Conservation (phyloP, 441 rosid species). For the Croton laevigatus region DNA sequence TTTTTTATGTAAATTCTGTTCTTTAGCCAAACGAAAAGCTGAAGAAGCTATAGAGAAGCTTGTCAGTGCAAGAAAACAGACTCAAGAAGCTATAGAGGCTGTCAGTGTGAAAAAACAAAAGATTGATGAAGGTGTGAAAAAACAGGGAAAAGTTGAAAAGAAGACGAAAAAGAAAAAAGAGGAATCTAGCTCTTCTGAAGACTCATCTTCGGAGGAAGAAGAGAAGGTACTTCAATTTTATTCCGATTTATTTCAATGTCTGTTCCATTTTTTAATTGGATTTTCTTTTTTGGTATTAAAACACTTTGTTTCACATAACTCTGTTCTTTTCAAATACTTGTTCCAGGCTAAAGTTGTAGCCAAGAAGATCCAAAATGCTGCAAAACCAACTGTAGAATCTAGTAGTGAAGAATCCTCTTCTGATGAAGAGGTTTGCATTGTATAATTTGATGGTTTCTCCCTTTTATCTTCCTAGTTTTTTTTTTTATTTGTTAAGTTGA, state of each 20-base stretch:
- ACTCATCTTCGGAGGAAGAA: conserved; percentile 66
- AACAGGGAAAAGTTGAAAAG: conserved; percentile 41
- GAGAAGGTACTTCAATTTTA: conserved; percentile 25
- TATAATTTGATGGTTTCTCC: neutral
- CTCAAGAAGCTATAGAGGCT: conserved; percentile 51
- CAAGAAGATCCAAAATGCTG: conserved; percentile 30
- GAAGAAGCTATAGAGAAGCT: conserved; percentile 52
- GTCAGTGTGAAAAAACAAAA: conserved; percentile 68
- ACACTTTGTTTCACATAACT: neutral
- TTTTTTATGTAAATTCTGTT: neutral
- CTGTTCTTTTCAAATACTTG: neutral
- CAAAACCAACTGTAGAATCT: conserved; percentile 38
- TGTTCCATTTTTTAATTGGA: neutral
- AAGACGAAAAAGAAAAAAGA: conserved; percentile 53
- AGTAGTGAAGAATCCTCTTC: conserved; percentile 44
- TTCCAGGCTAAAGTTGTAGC: conserved; percentile 30
- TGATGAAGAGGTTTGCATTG: conserved; percentile 16
- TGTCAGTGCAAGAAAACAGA: conserved; percentile 57
- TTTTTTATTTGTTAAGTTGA: neutral
- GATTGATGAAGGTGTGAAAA: conserved; percentile 37
- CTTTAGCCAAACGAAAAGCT: conserved; percentile 69
- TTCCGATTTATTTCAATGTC: neutral
- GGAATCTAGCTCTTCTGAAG: conserved; percentile 49
- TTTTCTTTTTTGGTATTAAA: too few relatives aligned
- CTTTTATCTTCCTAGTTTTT: neutral